A percentile compares a stretch with the other conserved stretches of the same genome.
These are phyloP conservation scores for Alternaria panax DNA, from an alignment of 2,329 filamentous ascomycete species.

Conservation along the genomic window DNA sequence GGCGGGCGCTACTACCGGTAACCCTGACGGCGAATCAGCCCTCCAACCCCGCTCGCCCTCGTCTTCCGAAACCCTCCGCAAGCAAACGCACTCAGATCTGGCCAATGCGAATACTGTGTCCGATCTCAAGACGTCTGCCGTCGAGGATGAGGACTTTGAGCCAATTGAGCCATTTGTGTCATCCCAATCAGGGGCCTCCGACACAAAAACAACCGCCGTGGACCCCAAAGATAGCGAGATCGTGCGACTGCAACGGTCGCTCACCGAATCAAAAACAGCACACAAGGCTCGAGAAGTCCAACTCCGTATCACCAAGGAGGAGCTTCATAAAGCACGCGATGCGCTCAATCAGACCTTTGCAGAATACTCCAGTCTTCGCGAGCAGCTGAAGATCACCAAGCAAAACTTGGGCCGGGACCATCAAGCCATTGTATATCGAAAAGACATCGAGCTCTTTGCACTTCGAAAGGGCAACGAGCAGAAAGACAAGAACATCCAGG, in stretches of 20 bases:
- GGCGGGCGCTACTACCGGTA: constrained; percentile 24
- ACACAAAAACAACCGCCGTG: constrained; percentile 11
- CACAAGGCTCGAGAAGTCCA: constrained; percentile 38
- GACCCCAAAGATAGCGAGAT: constrained; percentile 39
- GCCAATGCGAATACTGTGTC: constrained; percentile 25
- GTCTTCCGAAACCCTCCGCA: constrained; percentile 38
- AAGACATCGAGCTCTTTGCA: constrained; percentile 49
- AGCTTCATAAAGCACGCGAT: constrained; percentile 40
- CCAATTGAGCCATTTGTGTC: constrained; percentile 3
- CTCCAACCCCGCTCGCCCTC: constrained; percentile 17
- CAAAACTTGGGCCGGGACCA: constrained; percentile 42
- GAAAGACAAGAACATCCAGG: constrained; percentile 43
- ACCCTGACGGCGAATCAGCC: constrained; percentile 22
- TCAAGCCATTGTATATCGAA: constrained; percentile 45
- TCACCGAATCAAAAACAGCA: constrained; percentile 38
- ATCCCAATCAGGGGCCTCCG: constrained; percentile 11
- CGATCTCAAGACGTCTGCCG: constrained; percentile 13
- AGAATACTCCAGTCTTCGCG: constrained; percentile 38
- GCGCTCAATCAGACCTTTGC: constrained; percentile 40
- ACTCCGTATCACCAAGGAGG: constrained; percentile 30
- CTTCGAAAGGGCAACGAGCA: constrained; percentile 47
- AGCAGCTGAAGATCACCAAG: constrained; percentile 44
- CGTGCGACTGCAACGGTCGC: constrained; percentile 35
- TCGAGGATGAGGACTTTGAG: constrained; percentile 11
- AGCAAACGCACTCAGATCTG: constrained; percentile 25